Conservation (phyloP, 768 basidiomycete genomes). For the Leccinum subtestaceum region DNA sequence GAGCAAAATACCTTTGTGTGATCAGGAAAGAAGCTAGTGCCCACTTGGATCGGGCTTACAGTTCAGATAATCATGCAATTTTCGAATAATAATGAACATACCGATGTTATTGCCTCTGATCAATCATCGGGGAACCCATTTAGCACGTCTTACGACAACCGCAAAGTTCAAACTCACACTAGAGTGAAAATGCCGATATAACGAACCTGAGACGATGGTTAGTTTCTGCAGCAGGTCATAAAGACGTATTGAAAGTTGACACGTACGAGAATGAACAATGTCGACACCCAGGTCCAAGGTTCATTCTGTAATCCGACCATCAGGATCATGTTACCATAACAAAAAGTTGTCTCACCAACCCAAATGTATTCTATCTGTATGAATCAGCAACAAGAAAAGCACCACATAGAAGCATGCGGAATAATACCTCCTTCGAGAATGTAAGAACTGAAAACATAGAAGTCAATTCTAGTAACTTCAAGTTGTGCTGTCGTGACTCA, state of each 20-base stretch:
- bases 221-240: not conserved
- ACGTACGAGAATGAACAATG: slow-evolving; percentile 10
- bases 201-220: slow-evolving; percentile 5
- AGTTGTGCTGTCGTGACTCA: not conserved
- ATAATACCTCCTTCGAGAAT: slow-evolving; percentile 8
- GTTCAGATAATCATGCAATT: not conserved
- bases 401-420: rapidly evolving
- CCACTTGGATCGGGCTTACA: not conserved
- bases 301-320: not conserved
- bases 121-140: not conserved
- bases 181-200: slow-evolving; percentile 3
- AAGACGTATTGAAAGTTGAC: not conserved
- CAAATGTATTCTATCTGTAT: slow-evolving; percentile 11
- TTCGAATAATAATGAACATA: slow-evolving; percentile 1
- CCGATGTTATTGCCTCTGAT: not conserved
- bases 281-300: slow-evolving; percentile 10
- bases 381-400: not conserved
- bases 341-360: not conserved
- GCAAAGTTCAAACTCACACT: not conserved
- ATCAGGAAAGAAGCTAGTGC: slow-evolving; percentile 1
- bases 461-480: not conserved
- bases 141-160: not conserved
- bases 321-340: not conserved
- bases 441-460: slow-evolving; percentile 3
- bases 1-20: not conserved